phyloP scores from a whole-genome alignment of 2,329 filamentous ascomycete species.

The Botrytis hyacinthi region DNA sequence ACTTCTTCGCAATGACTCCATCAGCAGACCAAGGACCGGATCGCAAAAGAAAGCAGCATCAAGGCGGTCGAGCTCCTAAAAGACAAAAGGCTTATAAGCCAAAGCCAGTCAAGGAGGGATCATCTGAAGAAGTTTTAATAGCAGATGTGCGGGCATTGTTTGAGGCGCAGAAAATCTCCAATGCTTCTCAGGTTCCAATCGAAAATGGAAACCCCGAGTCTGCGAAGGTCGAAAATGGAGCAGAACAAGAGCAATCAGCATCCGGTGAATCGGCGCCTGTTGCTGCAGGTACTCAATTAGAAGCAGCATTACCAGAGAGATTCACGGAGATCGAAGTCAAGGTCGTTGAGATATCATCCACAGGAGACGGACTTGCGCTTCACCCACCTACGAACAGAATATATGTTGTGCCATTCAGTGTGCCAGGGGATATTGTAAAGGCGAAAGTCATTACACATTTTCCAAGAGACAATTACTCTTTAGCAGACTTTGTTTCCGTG shows the following conservation, averaged over 20 bases:
- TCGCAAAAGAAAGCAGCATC: constrained; percentile 34
- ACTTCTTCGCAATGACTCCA: constrained; percentile 25
- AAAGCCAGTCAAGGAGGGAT: constrained; percentile 55
- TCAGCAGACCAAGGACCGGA: constrained; percentile 19
- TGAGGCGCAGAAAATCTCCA: constrained; percentile 40
- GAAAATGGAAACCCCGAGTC: constrained; percentile 27
- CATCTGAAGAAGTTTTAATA: constrained; percentile 64
- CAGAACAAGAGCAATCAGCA: constrained; percentile 23
- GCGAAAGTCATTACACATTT: constrained; percentile 78
- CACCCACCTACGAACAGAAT: constrained; percentile 60
- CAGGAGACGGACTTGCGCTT: constrained; percentile 84
- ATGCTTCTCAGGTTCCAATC: constrained; percentile 13
- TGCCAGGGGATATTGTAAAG: constrained; percentile 78
- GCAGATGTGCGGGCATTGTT: constrained; percentile 60
- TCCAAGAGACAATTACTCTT: constrained; percentile 62
- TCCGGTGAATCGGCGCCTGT: constrained; percentile 26
- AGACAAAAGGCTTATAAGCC: constrained; percentile 56
- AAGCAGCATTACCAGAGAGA: constrained; percentile 55
- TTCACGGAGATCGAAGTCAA: constrained; percentile 78
- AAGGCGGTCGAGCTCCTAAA: constrained; percentile 42
- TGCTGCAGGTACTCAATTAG: constrained; percentile 29
- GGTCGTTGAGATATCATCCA: constrained; percentile 82
- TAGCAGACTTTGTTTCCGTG: constrained; percentile 80
- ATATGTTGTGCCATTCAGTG: constrained; percentile 84
- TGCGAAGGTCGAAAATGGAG: constrained; percentile 26